phyloP scores from a whole-genome alignment of 2,329 filamentous ascomycete species.

The Pseudogymnoascus sp. region DNA sequence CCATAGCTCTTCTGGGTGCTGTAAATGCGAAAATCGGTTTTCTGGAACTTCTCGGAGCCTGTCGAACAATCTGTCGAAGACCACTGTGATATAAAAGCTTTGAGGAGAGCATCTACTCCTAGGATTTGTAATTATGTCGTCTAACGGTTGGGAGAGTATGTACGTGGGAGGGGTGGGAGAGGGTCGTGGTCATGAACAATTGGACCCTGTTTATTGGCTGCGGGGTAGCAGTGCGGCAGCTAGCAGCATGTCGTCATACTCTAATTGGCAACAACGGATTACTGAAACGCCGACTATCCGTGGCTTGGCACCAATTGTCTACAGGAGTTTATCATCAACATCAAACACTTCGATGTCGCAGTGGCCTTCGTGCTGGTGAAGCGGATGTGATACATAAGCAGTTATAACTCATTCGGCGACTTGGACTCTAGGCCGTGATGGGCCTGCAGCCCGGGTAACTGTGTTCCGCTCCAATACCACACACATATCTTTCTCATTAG shows the following conservation, averaged over 20 bases:
- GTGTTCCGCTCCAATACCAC: neutral
- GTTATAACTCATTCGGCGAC: neutral
- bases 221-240: neutral
- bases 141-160: neutral
- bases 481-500: neutral
- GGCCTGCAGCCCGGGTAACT: neutral
- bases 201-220: neutral
- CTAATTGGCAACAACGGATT: neutral
- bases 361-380: neutral
- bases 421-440: neutral
- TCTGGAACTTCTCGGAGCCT: neutral
- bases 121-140: constrained; percentile 3
- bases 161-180: neutral
- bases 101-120: neutral
- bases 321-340: neutral
- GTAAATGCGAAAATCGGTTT: neutral
- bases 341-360: neutral
- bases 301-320: neutral
- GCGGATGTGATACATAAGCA: neutral
- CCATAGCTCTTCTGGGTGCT: neutral
- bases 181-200: neutral
- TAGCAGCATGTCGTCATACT: constrained; percentile 1
- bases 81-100: constrained; percentile 1
- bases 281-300: neutral
- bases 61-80: constrained; percentile 4